Conservation (phyloP, 768 basidiomycete genomes). For the Podaxis sp. region DNA sequence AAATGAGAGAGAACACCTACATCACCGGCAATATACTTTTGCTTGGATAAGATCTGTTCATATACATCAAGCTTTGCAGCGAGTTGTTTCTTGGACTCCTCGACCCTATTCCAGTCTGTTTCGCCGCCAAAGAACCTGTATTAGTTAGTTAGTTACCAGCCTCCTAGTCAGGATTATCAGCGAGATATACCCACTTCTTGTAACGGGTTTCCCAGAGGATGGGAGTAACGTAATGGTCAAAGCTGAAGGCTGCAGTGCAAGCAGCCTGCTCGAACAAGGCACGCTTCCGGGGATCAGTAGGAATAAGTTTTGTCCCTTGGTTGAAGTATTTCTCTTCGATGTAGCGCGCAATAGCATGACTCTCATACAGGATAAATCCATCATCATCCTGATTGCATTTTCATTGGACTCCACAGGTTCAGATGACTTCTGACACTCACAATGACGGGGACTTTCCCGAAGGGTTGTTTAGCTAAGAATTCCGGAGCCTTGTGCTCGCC, state of each 20-base stretch:
- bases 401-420: neutral
- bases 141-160: neutral
- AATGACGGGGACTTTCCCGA: constrained; percentile 56
- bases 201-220: constrained; percentile 45
- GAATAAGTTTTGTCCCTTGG: constrained; percentile 46
- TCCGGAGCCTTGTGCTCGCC: constrained; percentile 40
- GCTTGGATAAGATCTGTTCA: constrained; percentile 45
- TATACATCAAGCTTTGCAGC: constrained; percentile 41
- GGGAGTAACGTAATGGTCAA: constrained; percentile 33
- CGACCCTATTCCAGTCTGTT: constrained; percentile 30
- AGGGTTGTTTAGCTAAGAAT: constrained; percentile 50
- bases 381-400: constrained; percentile 43
- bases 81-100: constrained; percentile 23
- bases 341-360: constrained; percentile 56
- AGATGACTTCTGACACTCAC: constrained; percentile 22
- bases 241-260: constrained; percentile 47
- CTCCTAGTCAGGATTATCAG: neutral
- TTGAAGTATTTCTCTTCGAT: constrained; percentile 45
- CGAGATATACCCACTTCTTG: constrained; percentile 35
- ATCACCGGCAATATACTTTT: constrained; percentile 46
- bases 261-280: constrained; percentile 38
- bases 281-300: constrained; percentile 32
- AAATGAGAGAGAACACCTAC: constrained; percentile 19
- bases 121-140: constrained; percentile 7
- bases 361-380: constrained; percentile 55